phyloP scores from a whole-genome alignment of 2,329 filamentous ascomycete species.

The Beauveria rudraprayagi region DNA sequence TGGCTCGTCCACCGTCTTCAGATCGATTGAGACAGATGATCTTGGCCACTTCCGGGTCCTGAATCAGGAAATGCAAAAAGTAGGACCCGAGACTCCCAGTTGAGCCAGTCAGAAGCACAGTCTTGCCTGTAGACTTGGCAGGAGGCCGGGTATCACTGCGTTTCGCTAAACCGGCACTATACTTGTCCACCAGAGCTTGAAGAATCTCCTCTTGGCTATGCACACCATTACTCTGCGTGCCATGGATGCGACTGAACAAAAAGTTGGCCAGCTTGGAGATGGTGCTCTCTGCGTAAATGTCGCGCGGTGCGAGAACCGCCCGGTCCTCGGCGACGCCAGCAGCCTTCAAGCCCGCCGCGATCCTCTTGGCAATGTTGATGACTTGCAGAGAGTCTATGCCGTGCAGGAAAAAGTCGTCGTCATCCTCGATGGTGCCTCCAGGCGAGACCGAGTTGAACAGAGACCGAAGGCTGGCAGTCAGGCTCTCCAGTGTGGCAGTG shows the following conservation, averaged over 20 bases:
- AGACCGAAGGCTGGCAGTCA: constrained; percentile 19
- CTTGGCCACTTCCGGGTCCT: constrained; percentile 8
- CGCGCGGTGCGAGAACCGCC: constrained; percentile 16
- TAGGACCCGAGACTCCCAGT: constrained; percentile 85
- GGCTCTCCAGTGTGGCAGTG: constrained; percentile 15
- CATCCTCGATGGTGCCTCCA: constrained; percentile 14
- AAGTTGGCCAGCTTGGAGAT: constrained; percentile 19
- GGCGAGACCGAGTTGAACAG: constrained; percentile 15
- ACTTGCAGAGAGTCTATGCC: constrained; percentile 35
- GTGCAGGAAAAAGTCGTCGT: constrained; percentile 29
- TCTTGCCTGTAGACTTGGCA: constrained; percentile 27
- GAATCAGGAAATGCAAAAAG: constrained; percentile 38
- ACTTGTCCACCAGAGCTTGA: constrained; percentile 19
- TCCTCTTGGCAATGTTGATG: constrained; percentile 17
- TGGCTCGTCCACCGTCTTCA: constrained; percentile 28
- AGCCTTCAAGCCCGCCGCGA: constrained; percentile 16
- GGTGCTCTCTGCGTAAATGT: constrained; percentile 24
- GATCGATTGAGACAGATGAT: constrained; percentile 22
- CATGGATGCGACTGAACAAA: constrained; percentile 12
- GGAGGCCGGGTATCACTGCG: background rate
- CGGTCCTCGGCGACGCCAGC: constrained; percentile 14
- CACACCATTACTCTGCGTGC: background rate
- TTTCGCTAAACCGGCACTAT: background rate
- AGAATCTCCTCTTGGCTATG: constrained; percentile 13
- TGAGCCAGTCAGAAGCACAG: constrained; percentile 75